These are phyloP conservation scores for Paramyrothecium roridum DNA, from an alignment of 2,329 filamentous ascomycete genomes.

Conservation along the genomic window DNA sequence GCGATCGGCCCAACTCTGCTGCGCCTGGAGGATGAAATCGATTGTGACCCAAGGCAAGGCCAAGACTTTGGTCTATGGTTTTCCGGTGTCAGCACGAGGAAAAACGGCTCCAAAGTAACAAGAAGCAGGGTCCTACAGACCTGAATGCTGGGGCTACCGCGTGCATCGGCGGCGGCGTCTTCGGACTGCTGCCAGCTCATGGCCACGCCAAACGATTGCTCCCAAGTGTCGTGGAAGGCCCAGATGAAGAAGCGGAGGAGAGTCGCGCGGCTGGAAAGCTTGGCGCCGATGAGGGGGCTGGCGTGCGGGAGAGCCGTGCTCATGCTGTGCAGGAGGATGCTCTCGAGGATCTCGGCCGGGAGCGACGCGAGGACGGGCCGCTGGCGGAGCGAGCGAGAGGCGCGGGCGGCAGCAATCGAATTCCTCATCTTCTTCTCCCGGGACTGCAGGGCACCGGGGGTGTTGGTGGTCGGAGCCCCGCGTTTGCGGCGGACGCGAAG, in stretches of 20 bases:
- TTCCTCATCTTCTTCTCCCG: slow-evolving; percentile 20
- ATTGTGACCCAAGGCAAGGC: slow-evolving; percentile 40
- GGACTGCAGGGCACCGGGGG: slow-evolving; percentile 1
- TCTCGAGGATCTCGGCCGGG: slow-evolving; percentile 51
- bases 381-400: slow-evolving; percentile 18
- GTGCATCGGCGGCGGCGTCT: no score
- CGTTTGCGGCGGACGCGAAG: slow-evolving; percentile 47
- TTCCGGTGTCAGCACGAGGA: not conserved
- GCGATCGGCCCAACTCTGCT: slow-evolving; percentile 42
- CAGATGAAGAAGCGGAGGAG: slow-evolving; percentile 32
- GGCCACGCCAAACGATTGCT: slow-evolving; percentile 29
- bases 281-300: slow-evolving; percentile 39
- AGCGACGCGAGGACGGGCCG: slow-evolving; percentile 30
- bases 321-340: slow-evolving; percentile 46
- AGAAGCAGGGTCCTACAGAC: slow-evolving; percentile 27
- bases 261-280: slow-evolving; percentile 39
- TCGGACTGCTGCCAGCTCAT: no score
- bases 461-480: slow-evolving; percentile 11
- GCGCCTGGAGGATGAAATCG: slow-evolving; percentile 43
- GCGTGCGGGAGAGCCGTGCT: slow-evolving; percentile 45
- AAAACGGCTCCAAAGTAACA: no score
- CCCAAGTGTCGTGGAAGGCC: slow-evolving; percentile 35
- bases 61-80: slow-evolving; percentile 37
- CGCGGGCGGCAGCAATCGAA: slow-evolving; percentile 24
- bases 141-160: slow-evolving; percentile 40